Conservation (phyloP, 1,284 basidiomycete genomes). For the Wallemia hederae region DNA sequence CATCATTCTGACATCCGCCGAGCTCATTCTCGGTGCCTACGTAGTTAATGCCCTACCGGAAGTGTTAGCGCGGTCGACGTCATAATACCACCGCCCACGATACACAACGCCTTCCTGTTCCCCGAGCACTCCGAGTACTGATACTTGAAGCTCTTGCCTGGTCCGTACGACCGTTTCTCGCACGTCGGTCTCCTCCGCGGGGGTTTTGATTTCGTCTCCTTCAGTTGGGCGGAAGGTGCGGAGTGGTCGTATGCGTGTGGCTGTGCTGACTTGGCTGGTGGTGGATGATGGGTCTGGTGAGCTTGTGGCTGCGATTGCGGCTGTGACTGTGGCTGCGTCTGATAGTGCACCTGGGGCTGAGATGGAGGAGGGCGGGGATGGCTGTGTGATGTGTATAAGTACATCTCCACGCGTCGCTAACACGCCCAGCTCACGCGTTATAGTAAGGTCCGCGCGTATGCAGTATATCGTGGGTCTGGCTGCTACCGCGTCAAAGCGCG, state of each 20-base stretch:
- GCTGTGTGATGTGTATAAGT: too few relatives aligned
- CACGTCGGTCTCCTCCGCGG: background rate
- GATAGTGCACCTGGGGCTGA: background rate
- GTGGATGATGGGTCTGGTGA: too few relatives aligned
- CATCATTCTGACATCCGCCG: background rate
- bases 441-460: too few relatives aligned
- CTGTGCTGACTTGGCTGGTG: background rate
- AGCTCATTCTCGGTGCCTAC: background rate
- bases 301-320: too few relatives aligned
- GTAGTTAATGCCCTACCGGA: background rate
- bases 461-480: background rate
- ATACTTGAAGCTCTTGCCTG: background rate
- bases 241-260: too few relatives aligned
- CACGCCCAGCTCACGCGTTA: too few relatives aligned
- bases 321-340: too few relatives aligned
- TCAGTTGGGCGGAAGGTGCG: too few relatives aligned
- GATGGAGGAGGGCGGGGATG: background rate
- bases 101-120: background rate
- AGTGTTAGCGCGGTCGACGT: background rate
- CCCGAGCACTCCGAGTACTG: background rate
- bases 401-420: too few relatives aligned
- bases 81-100: background rate
- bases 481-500: background rate
- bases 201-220: background rate
- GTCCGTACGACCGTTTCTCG: background rate